Percentiles rank a stretch among this genome's conserved stretches.
Evolutionary conservation across 768 basidiomycete genomes (phyloP).

Genomic region (Pleurotus tuber-regium): DNA sequence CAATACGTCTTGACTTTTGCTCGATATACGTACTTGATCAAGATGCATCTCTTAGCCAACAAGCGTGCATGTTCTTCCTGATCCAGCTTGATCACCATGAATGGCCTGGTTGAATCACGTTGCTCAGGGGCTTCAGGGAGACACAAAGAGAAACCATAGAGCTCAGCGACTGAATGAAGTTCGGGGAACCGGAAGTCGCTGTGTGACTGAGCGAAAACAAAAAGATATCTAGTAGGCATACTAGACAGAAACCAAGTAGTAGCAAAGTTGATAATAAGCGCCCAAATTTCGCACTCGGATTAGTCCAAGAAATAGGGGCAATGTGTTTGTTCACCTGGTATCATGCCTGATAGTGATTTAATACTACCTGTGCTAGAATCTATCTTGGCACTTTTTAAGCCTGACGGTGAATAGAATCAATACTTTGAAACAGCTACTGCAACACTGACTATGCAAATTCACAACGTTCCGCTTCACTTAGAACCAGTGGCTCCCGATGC

Average conservation of each 20-base stretch:
- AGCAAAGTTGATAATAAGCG: no score
- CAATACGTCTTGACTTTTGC: not conserved
- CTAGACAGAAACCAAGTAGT: no score
- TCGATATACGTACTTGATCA: conserved; percentile 62
- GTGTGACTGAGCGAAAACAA: conserved; percentile 82
- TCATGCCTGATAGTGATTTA: not conserved
- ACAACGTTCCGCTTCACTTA: no score
- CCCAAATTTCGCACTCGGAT: no score
- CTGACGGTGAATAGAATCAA: not conserved
- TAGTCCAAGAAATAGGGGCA: no score
- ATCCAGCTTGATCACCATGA: conserved; percentile 69
- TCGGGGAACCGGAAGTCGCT: conserved; percentile 84
- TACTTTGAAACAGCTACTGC: no score
- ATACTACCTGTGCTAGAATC: not conserved
- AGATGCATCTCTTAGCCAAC: conserved; percentile 75
- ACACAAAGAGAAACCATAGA: conserved; percentile 61
- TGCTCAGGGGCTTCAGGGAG: conserved; percentile 44
- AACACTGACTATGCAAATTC: no score
- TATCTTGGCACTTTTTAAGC: conserved; percentile 6
- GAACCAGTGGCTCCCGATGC: conserved; percentile 46
- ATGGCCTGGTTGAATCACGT: conserved; percentile 60
- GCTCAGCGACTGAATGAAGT: conserved; percentile 71
- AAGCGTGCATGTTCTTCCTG: conserved; percentile 69
- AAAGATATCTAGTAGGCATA: conserved; percentile 43
- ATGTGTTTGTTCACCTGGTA: no score